Evolutionary conservation across 1,284 basidiomycete species (phyloP).

Genomic region (Microbotryomycetes sp.): DNA sequence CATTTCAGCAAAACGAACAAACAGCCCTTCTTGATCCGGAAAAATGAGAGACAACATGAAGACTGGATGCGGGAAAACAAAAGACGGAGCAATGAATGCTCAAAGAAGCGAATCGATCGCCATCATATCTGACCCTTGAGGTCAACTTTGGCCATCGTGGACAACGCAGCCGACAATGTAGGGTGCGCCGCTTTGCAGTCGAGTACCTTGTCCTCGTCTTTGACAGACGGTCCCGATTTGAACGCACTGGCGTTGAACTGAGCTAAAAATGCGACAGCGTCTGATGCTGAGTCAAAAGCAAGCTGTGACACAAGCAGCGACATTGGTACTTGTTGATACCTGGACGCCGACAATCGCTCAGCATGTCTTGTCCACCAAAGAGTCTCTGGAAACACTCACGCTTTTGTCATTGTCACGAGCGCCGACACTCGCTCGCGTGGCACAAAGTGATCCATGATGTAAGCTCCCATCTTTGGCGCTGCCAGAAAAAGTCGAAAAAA

Average conservation of each 20-base stretch:
- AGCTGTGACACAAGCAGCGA: slow-evolving; percentile 71
- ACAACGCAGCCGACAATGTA: slow-evolving; percentile 42
- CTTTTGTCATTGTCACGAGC: slow-evolving; percentile 81
- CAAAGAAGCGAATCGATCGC: neutral
- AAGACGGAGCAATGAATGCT: neutral
- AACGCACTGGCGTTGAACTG: slow-evolving; percentile 64
- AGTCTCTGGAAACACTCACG: slow-evolving; percentile 52
- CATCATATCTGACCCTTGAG: slow-evolving; percentile 47
- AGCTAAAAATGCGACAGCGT: slow-evolving; percentile 62
- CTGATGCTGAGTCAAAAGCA: slow-evolving; percentile 64
- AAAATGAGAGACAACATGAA: no score
- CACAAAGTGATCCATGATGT: slow-evolving; percentile 99
- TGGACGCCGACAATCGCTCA: slow-evolving; percentile 43
- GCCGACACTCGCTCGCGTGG: slow-evolving; percentile 82
- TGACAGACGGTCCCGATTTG: slow-evolving; percentile 39
- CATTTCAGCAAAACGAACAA: neutral
- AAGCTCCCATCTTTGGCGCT: slow-evolving; percentile 95
- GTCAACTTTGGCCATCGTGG: slow-evolving; percentile 48
- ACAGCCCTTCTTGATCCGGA: neutral
- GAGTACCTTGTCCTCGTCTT: slow-evolving; percentile 37
- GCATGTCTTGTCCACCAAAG: neutral
- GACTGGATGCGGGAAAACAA: neutral
- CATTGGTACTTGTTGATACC: slow-evolving; percentile 72
- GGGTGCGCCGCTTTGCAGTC: slow-evolving; percentile 46
- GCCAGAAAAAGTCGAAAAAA: slow-evolving; percentile 78